Evolutionary conservation across 2,329 filamentous ascomycete species (phyloP).

Genomic region (Orbilia brochopaga): DNA sequence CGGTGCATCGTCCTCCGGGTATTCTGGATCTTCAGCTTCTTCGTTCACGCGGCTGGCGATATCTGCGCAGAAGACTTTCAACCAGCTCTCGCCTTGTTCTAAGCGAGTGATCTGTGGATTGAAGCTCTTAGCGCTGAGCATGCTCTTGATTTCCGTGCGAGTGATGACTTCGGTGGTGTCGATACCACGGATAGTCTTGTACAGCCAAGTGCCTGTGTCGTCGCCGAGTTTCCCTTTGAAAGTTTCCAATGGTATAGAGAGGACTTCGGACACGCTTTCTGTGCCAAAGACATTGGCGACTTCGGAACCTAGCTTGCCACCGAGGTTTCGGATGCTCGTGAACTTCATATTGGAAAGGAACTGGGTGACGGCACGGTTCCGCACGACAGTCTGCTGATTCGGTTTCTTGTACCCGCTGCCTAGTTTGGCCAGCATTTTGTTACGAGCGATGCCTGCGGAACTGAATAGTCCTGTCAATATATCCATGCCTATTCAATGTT

Average conservation of each 20-base stretch:
- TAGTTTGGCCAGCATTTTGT: conserved; percentile 95
- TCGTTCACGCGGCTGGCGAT: conserved; percentile 89
- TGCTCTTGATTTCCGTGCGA: conserved; percentile 91
- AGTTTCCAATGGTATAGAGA: conserved; percentile 74
- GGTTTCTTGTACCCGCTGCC: conserved; percentile 92
- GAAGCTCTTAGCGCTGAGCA: conserved; percentile 96
- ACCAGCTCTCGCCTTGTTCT: conserved; percentile 82
- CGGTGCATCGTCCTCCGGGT: conserved; percentile 59
- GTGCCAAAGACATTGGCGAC: conserved; percentile 81
- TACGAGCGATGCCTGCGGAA: conserved; percentile 83
- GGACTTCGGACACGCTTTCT: conserved; percentile 76
- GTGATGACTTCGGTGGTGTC: conserved; percentile 88
- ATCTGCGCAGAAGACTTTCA: conserved; percentile 88
- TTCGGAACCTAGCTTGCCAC: conserved; percentile 90
- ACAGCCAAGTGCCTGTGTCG: conserved; percentile 83
- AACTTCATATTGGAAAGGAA: conserved; percentile 89
- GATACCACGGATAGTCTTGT: conserved; percentile 81
- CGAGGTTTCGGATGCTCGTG: conserved; percentile 92
- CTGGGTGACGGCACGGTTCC: conserved; percentile 77
- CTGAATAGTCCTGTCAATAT: conserved; percentile 1
- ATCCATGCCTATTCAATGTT: neutral
- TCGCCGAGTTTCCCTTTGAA: conserved; percentile 79
- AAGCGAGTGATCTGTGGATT: conserved; percentile 77
- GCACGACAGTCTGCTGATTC: conserved; percentile 90
- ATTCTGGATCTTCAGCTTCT: conserved; percentile 83